Conservation (phyloP, 2,329 filamentous ascomycete genomes). For the Myriosclerotinia scirpicola region DNA sequence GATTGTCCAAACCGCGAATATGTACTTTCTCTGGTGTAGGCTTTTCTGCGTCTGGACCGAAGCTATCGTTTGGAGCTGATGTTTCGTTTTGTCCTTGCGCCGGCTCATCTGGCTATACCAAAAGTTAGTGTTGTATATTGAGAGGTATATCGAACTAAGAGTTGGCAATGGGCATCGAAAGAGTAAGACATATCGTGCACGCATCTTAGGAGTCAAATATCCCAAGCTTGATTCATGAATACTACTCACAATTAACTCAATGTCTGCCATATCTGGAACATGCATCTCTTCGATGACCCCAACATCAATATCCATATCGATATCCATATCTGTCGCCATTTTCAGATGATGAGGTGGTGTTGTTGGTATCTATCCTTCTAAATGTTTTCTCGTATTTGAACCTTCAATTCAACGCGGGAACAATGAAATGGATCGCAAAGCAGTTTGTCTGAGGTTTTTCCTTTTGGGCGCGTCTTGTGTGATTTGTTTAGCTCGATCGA, state of each 20-base stretch:
- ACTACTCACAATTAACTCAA: conserved; percentile 21
- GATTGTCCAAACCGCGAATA: conserved; percentile 75
- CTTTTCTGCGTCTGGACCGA: conserved; percentile 32
- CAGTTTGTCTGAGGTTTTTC: background rate
- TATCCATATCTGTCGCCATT: conserved; percentile 58
- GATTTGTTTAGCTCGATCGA: background rate
- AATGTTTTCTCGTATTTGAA: background rate
- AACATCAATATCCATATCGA: conserved; percentile 74
- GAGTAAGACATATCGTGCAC: background rate
- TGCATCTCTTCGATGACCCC: conserved; percentile 47
- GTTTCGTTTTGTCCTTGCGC: conserved; percentile 29
- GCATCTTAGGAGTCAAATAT: background rate
- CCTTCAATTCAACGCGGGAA: background rate
- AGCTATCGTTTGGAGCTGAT: conserved; percentile 35
- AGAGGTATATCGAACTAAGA: background rate
- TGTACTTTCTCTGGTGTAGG: conserved; percentile 49
- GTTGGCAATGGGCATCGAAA: background rate
- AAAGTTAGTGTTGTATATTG: background rate
- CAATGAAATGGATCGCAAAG: background rate
- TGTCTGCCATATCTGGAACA: conserved; percentile 19
- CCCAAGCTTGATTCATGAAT: background rate
- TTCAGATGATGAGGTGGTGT: conserved; percentile 15
- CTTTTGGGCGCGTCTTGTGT: background rate
- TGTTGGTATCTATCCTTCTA: background rate
- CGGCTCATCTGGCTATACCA: conserved; percentile 27